Conservation (phyloP, 169 alveolate species). For the Babesia gibsoni region DNA sequence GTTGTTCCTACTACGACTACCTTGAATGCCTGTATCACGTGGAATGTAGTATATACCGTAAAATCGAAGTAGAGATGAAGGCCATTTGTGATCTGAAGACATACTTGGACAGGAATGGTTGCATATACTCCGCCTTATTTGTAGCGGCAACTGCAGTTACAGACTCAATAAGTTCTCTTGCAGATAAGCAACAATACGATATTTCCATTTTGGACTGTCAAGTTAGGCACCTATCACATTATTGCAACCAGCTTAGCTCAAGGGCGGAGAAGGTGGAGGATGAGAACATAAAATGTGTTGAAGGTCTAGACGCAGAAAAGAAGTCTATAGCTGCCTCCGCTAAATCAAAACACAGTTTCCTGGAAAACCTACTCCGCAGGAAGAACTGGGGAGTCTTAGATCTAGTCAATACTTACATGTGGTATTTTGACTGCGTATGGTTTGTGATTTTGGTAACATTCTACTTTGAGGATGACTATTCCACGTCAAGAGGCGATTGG, state of each 20-base stretch:
- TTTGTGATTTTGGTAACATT: neutral
- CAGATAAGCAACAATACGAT: neutral
- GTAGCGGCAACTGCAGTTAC: neutral
- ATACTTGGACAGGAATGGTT: slow-evolving; percentile 1
- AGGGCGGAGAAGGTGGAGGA: neutral
- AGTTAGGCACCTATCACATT: neutral
- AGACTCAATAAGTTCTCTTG: neutral
- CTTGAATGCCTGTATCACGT: neutral
- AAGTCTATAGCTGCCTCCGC: neutral
- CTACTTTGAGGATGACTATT: neutral
- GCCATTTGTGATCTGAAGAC: neutral
- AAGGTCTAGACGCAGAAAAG: slow-evolving; percentile 9
- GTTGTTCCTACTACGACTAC: neutral
- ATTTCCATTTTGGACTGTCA: neutral
- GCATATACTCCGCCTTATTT: neutral
- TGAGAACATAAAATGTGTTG: neutral
- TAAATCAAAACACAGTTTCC: neutral
- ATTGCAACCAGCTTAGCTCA: neutral
- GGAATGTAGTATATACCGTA: neutral
- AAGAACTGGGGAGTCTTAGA: neutral
- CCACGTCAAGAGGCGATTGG: neutral
- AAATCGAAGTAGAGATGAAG: neutral
- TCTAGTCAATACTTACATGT: neutral
- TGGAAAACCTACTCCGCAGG: no score
- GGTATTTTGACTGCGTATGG: slow-evolving; percentile 3